These are phyloP conservation scores for Pholiota adiposa DNA, from an alignment of 1,284 basidiomycete species.

Conservation along the genomic window DNA sequence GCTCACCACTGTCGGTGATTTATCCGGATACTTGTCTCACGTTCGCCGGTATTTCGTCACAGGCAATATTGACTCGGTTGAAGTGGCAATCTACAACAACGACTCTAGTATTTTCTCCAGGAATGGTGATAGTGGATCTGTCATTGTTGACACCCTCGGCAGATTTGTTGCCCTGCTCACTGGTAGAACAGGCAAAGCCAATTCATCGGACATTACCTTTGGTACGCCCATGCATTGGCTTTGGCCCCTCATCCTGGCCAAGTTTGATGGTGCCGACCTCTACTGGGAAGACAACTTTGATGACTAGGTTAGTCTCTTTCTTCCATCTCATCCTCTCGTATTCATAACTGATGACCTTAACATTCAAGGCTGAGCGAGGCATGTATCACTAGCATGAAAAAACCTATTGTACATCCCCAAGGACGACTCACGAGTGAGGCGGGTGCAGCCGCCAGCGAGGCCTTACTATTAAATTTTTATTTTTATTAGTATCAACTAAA, in stretches of 20 bases:
- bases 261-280: constrained; percentile 29
- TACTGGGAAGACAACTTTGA: no score
- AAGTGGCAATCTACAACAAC: constrained; percentile 34
- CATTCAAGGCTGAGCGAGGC: no score
- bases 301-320: no score
- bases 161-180: constrained; percentile 36
- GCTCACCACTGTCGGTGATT: constrained; percentile 29
- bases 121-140: constrained; percentile 39
- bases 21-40: constrained; percentile 33
- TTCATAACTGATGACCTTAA: no score
- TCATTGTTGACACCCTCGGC: constrained; percentile 30
- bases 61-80: constrained; percentile 36
- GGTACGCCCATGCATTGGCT: constrained; percentile 37
- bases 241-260: constrained; percentile 28
- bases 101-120: constrained; percentile 36
- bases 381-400: no score
- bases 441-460: no score
- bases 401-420: no score
- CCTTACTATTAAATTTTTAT: no score
- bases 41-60: constrained; percentile 32
- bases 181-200: constrained; percentile 28
- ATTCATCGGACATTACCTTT: constrained; percentile 37
- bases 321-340: no score
- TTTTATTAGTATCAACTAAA: no score
- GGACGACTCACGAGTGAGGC: no score